phyloP scores from a whole-genome alignment of 2,329 filamentous ascomycete genomes.

The Cucurbitaria berberidis region DNA sequence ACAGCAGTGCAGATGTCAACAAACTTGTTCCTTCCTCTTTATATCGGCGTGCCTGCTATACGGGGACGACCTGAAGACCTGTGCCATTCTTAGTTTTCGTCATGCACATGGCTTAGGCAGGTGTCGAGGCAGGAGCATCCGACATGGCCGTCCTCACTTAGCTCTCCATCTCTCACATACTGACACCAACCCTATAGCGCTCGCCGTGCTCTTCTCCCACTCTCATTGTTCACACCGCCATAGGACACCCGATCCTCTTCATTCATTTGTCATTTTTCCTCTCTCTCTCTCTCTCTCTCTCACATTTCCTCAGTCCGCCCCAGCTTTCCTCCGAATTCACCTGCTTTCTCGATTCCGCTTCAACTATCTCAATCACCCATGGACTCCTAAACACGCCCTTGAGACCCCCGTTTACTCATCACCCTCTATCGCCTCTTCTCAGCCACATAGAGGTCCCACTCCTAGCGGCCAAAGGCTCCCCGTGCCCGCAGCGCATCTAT shows the following conservation, averaged over 20 bases:
- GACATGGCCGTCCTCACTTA: conserved; percentile 17
- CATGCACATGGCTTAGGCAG: conserved; percentile 14
- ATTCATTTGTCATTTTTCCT: conserved; percentile 33
- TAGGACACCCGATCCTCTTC: conserved; percentile 21
- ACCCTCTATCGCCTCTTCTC: background rate
- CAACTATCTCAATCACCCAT: conserved; percentile 8
- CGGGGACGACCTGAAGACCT: conserved; percentile 1
- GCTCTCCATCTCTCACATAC: conserved; percentile 21
- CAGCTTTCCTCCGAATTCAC: conserved; percentile 6
- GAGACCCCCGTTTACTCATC: background rate
- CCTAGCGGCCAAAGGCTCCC: background rate
- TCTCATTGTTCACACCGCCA: conserved; percentile 29
- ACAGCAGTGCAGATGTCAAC: background rate
- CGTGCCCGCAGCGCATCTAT: background rate
- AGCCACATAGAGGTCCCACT: background rate
- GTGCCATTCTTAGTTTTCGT: background rate
- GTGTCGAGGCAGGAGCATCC: conserved; percentile 32
- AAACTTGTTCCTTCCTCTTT: conserved; percentile 16
- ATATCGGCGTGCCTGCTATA: conserved; percentile 7
- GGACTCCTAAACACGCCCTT: conserved; percentile 10
- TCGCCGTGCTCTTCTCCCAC: conserved; percentile 22
- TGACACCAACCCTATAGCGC: conserved; percentile 27
- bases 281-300: conserved; percentile 11
- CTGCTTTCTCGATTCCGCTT: conserved; percentile 11
- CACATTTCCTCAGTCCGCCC: conserved; percentile 15